Percentiles rank a stretch among this genome's conserved stretches.
Conservation (phyloP, 345 rosid species). For the Eucalyptus dawsonii region DNA sequence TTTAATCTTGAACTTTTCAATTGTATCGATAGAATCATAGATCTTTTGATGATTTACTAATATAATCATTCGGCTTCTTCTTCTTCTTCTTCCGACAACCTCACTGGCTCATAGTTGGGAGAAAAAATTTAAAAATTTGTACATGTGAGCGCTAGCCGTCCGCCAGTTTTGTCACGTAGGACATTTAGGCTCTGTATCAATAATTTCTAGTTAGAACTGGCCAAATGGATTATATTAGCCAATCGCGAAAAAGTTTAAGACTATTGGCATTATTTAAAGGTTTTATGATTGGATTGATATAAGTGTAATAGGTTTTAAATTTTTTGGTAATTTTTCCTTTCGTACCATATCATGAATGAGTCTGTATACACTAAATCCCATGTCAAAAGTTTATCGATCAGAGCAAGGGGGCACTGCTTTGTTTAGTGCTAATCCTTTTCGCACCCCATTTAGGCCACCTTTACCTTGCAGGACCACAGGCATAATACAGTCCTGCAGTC, state of each 20-base stretch:
- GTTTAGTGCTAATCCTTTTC: not conserved
- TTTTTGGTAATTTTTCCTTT: not conserved
- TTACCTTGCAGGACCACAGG: not conserved
- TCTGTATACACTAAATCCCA: not conserved
- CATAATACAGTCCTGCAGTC: not conserved
- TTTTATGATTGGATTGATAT: not conserved
- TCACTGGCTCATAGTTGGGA: not conserved
- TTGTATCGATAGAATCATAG: not conserved
- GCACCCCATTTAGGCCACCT: not conserved
- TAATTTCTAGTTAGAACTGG: not conserved
- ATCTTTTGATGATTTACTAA: no score
- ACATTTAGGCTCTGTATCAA: fast-evolving
- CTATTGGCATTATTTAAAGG: not conserved
- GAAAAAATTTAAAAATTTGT: no score
- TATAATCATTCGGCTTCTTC: no score
- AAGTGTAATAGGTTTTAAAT: no score
- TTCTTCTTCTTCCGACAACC: no score
- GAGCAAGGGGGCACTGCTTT: not conserved
- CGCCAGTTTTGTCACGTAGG: not conserved
- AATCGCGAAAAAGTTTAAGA: not conserved
- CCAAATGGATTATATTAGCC: not conserved
- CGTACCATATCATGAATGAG: not conserved
- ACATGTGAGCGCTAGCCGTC: fast-evolving
- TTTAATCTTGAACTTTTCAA: no score
- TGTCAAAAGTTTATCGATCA: not conserved